These are phyloP conservation scores for Parachaetomium inaequale DNA, from an alignment of 495 filamentous ascomycete species.

Conservation along the genomic window DNA sequence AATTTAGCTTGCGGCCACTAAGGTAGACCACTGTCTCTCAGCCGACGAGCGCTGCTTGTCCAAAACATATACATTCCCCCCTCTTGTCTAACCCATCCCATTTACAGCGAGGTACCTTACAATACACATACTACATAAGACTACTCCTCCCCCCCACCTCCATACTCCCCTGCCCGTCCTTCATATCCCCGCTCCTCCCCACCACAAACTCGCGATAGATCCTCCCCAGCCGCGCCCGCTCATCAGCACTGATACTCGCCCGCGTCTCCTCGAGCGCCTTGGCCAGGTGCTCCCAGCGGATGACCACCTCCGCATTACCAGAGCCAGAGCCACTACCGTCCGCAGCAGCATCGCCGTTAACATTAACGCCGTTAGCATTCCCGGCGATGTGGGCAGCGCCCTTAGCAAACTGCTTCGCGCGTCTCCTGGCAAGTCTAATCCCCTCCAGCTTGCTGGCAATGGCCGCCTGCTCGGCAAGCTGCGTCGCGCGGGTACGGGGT, in stretches of 20 bases:
- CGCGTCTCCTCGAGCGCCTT: slow-evolving; percentile 73
- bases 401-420: slow-evolving; percentile 52
- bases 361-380: slow-evolving; percentile 25
- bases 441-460: slow-evolving; percentile 71
- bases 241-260: slow-evolving; percentile 72
- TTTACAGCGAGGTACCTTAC: no score
- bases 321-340: neutral
- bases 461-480: slow-evolving; percentile 65
- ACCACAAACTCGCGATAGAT: slow-evolving; percentile 93
- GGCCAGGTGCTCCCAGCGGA: slow-evolving; percentile 82
- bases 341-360: slow-evolving; percentile 19
- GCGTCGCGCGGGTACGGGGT: slow-evolving; percentile 55
- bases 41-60: no score
- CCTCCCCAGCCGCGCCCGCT: slow-evolving; percentile 64
- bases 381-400: slow-evolving; percentile 27
- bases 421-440: slow-evolving; percentile 64
- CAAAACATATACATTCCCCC: neutral
- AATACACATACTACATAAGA: slow-evolving; percentile 62
- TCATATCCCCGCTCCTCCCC: slow-evolving; percentile 91
- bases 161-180: slow-evolving; percentile 78
- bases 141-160: slow-evolving; percentile 91
- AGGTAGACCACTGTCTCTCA: no score
- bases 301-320: slow-evolving; percentile 66
- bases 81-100: neutral
- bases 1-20: no score